Percentiles rank a stretch among this genome's conserved stretches.
phyloP scores from a whole-genome alignment of 805 yeast species.

The Jamesozyma hellenica region DNA sequence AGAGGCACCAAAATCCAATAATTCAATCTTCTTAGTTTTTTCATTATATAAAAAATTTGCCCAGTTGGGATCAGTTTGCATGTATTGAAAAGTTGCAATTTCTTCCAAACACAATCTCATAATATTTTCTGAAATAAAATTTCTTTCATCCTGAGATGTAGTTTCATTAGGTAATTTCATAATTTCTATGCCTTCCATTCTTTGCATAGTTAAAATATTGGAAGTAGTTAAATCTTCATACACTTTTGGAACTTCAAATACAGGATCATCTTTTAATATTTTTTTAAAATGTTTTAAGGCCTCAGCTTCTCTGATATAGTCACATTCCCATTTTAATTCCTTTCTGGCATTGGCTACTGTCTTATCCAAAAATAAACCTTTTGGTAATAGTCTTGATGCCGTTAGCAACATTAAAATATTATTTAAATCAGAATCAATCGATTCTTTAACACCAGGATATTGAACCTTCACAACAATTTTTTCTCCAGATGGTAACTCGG shows the following conservation, averaged over 20 bases:
- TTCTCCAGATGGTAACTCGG: conserved; percentile 53
- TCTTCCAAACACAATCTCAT: conserved; percentile 83
- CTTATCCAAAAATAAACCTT: conserved; percentile 83
- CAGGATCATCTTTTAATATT: conserved; percentile 48
- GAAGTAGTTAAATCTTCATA: conserved; percentile 67
- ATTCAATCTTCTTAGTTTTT: conserved; percentile 61
- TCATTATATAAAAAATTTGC: conserved; percentile 86
- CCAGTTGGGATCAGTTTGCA: conserved; percentile 99
- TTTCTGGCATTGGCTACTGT: conserved; percentile 88
- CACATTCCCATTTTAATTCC: conserved; percentile 97
- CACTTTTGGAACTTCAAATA: conserved; percentile 73
- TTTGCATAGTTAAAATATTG: conserved; percentile 83
- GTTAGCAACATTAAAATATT: conserved; percentile 71
- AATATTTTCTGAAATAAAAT: conserved; percentile 76
- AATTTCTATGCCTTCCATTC: conserved; percentile 73
- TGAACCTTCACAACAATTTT: conserved; percentile 91
- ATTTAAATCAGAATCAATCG: conserved; percentile 89
- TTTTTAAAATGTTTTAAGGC: conserved; percentile 60
- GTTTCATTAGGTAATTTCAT: conserved; percentile 57
- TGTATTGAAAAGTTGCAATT: conserved; percentile 72
- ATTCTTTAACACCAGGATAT: conserved; percentile 91
- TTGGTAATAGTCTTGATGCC: conserved; percentile 80
- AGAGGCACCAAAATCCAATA: conserved; percentile 93
- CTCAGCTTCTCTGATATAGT: conserved; percentile 80
- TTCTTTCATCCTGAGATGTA: conserved; percentile 48